Evolutionary conservation across 257 asterid genomes (phyloP).

Genomic region (Ajuga chamaepitys): DNA sequence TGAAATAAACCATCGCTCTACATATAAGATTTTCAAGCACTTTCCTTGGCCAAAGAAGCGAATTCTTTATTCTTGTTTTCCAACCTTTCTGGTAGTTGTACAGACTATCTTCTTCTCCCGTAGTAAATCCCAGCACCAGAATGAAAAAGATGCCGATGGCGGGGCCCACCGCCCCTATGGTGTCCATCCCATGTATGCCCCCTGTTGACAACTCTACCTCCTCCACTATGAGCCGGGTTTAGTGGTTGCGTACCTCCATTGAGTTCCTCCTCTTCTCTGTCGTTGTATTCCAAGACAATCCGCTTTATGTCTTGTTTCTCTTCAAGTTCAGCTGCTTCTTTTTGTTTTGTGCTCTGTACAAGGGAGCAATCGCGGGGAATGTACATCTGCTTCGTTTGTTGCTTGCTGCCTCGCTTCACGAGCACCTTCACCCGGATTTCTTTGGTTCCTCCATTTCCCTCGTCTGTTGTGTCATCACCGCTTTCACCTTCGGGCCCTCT

Average conservation of each 20-base stretch:
- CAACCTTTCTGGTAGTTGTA: neutral
- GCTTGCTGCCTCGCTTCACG: slow-evolving; percentile 93
- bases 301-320: slow-evolving; percentile 96
- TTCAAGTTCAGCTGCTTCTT: slow-evolving; percentile 98
- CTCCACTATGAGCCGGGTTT: slow-evolving; percentile 57
- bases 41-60: neutral
- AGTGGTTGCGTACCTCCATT: slow-evolving; percentile 57
- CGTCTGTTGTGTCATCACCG: slow-evolving; percentile 80
- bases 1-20: neutral
- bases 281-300: slow-evolving; percentile 85
- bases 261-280: slow-evolving; percentile 95
- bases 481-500: slow-evolving; percentile 74
- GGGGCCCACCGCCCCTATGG: slow-evolving; percentile 52
- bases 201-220: slow-evolving; percentile 54
- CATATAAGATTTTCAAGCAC: neutral
- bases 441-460: slow-evolving; percentile 60
- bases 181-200: slow-evolving; percentile 75
- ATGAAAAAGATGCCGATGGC: slow-evolving; percentile 59
- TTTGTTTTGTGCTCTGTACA: slow-evolving; percentile 91
- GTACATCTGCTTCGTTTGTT: slow-evolving; percentile 82
- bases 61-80: neutral
- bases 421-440: slow-evolving; percentile 89
- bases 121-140: slow-evolving; percentile 83
- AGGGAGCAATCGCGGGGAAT: slow-evolving; percentile 89
- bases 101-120: slow-evolving; percentile 57